phyloP scores from a whole-genome alignment of 805 yeast species.

The Ogataea kodamae region DNA sequence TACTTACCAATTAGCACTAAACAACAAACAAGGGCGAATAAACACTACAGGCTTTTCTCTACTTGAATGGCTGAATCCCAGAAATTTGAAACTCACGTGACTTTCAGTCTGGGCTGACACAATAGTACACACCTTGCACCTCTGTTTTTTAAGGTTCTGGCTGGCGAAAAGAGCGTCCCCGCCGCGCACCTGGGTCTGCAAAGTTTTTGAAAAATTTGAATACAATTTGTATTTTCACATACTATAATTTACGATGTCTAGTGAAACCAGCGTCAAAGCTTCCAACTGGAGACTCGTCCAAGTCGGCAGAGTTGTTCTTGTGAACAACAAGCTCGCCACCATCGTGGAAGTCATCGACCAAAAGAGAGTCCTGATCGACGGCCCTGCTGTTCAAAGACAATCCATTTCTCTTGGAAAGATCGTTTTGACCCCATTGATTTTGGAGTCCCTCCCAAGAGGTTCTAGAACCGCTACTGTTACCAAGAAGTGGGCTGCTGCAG shows the following conservation, averaged over 20 bases:
- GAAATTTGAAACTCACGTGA: no score
- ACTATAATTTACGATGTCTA: conserved; percentile 42
- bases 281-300: conserved; percentile 99
- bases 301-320: conserved; percentile 97
- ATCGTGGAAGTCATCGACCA: conserved; percentile 99
- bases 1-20: no score
- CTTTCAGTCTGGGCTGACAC: no score
- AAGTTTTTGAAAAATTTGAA: conserved; percentile 15
- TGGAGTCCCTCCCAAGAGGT: conserved; percentile 89
- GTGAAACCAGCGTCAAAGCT: conserved; percentile 65
- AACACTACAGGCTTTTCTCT: no score
- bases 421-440: conserved; percentile 88
- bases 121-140: conserved; percentile 10
- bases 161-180: no score
- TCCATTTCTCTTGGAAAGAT: conserved; percentile 82
- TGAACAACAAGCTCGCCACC: conserved; percentile 92
- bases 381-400: conserved; percentile 96
- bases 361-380: conserved; percentile 96
- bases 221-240: conserved; percentile 12
- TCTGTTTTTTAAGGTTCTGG: no score
- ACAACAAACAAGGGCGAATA: no score
- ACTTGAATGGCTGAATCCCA: no score
- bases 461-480: conserved; percentile 79
- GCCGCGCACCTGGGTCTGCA: conserved; percentile 10
- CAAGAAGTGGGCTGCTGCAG: conserved; percentile 93